Evolutionary conservation across 208 protist genomes (phyloP).

Genomic region (Tritrichomonas foetus): DNA sequence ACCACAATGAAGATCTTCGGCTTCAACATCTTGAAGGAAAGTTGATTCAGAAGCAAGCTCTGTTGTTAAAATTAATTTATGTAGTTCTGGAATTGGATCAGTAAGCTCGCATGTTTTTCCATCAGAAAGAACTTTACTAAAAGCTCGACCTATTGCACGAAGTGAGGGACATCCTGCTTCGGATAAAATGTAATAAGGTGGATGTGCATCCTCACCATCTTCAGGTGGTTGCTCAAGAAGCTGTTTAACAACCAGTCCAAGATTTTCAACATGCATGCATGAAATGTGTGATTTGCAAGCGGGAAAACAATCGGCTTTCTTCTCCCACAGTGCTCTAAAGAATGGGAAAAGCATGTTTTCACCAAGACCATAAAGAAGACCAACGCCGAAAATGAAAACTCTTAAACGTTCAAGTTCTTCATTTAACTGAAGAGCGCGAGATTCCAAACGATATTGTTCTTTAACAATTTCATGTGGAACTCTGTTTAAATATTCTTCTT

Average conservation of each 20-base stretch:
- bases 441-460: constrained; percentile 29
- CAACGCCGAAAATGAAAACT: constrained; percentile 23
- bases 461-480: not conserved
- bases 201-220: not conserved
- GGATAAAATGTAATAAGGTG: not conserved
- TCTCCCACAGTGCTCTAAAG: not conserved
- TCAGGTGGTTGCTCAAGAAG: not conserved
- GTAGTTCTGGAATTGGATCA: constrained; percentile 9
- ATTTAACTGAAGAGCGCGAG: not conserved
- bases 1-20: not conserved
- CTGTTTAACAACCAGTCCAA: not conserved
- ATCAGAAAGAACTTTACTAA: not conserved
- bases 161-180: not conserved
- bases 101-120: not conserved
- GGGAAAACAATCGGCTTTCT: not conserved
- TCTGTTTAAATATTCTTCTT: not conserved
- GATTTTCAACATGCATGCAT: constrained; percentile 24
- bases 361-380: not conserved
- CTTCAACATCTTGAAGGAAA: not conserved
- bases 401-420: not conserved
- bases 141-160: not conserved
- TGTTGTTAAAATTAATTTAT: not conserved
- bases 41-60: not conserved
- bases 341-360: constrained; percentile 1
- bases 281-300: not conserved